A percentile compares a stretch with the other conserved stretches of the same genome.
phyloP scores from a whole-genome alignment of 2,329 filamentous ascomycete genomes.

The Nannizziopsis barbatae region DNA sequence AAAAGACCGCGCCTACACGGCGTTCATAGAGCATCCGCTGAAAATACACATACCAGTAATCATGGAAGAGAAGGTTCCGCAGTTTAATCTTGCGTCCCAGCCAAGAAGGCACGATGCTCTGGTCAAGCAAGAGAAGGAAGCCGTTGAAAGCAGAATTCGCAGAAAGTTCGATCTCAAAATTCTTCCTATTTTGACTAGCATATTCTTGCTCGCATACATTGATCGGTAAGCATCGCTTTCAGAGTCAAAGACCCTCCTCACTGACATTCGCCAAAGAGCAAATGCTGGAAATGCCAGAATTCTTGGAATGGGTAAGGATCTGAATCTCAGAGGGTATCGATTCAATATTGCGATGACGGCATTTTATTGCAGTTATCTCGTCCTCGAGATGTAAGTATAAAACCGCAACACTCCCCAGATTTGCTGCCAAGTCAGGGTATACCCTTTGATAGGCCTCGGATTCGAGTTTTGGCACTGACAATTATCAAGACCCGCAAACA shows the following conservation, averaged over 20 bases:
- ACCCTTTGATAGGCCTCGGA: too few species aligned
- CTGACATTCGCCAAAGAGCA: neutral
- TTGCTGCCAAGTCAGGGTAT: too few species aligned
- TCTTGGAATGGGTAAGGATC: conserved; percentile 8
- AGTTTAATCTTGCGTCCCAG: neutral
- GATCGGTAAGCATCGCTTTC: neutral
- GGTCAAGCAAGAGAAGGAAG: neutral
- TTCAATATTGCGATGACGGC: conserved; percentile 10
- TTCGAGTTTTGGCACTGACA: too few species aligned
- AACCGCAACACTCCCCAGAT: too few species aligned
- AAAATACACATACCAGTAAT: too few species aligned
- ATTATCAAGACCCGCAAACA: conserved; percentile 7
- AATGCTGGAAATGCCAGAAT: conserved; percentile 8
- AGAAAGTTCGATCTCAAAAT: conserved; percentile 7
- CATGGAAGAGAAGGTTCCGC: conserved; percentile 3
- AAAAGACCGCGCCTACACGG: too few species aligned
- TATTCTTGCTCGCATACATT: conserved; percentile 9
- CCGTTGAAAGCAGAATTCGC: conserved; percentile 2
- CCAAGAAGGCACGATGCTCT: neutral
- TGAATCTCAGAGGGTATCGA: conserved; percentile 4
- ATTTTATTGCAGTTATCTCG: conserved; percentile 6
- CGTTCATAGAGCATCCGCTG: too few species aligned
- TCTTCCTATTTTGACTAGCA: conserved; percentile 1
- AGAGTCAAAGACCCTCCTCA: too few species aligned
- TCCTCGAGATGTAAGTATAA: conserved; percentile 10